These are phyloP conservation scores for Gloeopeniophorella convolvens DNA, from an alignment of 768 basidiomycete genomes.

Conservation along the genomic window DNA sequence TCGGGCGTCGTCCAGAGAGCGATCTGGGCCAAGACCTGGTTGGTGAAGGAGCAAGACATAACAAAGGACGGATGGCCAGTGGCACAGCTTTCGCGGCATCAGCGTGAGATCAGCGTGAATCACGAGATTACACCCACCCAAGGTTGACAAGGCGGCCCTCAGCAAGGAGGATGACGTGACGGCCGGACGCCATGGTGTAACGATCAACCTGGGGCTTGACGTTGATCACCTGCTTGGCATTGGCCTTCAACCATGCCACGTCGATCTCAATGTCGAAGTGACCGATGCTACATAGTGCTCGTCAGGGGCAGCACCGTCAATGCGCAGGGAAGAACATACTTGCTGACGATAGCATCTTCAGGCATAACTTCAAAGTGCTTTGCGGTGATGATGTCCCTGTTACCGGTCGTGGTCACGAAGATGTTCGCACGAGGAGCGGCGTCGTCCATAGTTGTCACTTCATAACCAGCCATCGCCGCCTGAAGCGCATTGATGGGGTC, in stretches of 20 bases:
- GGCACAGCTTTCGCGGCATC: conserved; percentile 55
- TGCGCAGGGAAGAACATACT: conserved; percentile 58
- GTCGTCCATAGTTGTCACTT: conserved; percentile 98
- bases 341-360: conserved; percentile 98
- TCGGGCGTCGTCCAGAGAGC: conserved; percentile 92
- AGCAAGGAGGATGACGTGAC: conserved; percentile 95
- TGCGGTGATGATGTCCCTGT: conserved; percentile 92
- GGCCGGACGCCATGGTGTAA: conserved; percentile 85
- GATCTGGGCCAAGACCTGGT: conserved; percentile 98
- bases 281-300: conserved; percentile 51
- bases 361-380: conserved; percentile 93
- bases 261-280: conserved; percentile 91
- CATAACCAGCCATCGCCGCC: conserved; percentile 99
- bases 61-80: conserved; percentile 99
- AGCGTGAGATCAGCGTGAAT: conserved; percentile 7
- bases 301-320: neutral
- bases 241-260: conserved; percentile 96
- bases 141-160: conserved; percentile 99
- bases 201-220: conserved; percentile 99
- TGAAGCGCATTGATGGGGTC: conserved; percentile 99
- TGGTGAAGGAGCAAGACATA: conserved; percentile 99
- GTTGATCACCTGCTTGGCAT: conserved; percentile 77
- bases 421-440: conserved; percentile 84
- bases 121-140: conserved; percentile 46
- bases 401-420: conserved; percentile 98